Conservation (phyloP, 371 early-diverging fungal species). For the Massospora cicadina region DNA sequence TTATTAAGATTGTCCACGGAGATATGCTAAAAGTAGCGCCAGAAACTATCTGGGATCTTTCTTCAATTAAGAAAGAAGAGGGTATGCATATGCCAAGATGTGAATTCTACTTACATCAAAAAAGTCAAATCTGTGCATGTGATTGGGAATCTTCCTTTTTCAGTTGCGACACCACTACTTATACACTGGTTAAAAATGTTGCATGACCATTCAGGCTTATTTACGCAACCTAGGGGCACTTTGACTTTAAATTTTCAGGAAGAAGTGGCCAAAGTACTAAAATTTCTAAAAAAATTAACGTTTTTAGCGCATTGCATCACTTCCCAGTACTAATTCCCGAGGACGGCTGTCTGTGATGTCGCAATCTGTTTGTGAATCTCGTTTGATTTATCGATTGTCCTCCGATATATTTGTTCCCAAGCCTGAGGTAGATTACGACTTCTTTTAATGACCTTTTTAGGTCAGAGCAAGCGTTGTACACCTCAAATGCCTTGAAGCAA, state of each 20-base stretch:
- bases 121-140: constrained; percentile 22
- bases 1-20: constrained; percentile 30
- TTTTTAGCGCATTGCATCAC: constrained; percentile 38
- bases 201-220: constrained; percentile 33
- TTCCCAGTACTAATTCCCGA: constrained; percentile 27
- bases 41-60: constrained; percentile 19
- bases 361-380: constrained; percentile 46
- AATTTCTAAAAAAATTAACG: constrained; percentile 5
- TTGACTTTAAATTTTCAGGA: constrained; percentile 80
- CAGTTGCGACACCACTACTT: constrained; percentile 51
- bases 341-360: constrained; percentile 56
- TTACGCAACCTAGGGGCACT: constrained; percentile 26
- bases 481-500: constrained; percentile 27
- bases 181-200: constrained; percentile 53
- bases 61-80: neutral
- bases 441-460: constrained; percentile 9
- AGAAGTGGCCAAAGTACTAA: constrained; percentile 49
- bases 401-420: constrained; percentile 46
- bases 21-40: constrained; percentile 46
- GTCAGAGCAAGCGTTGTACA: constrained; percentile 60
- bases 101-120: neutral
- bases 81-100: neutral
- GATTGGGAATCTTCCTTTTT: constrained; percentile 69
- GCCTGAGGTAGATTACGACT: constrained; percentile 26
- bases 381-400: constrained; percentile 39